These are phyloP conservation scores for Trifolium dubium DNA, from an alignment of 306 rosid species.

Conservation along the genomic window DNA sequence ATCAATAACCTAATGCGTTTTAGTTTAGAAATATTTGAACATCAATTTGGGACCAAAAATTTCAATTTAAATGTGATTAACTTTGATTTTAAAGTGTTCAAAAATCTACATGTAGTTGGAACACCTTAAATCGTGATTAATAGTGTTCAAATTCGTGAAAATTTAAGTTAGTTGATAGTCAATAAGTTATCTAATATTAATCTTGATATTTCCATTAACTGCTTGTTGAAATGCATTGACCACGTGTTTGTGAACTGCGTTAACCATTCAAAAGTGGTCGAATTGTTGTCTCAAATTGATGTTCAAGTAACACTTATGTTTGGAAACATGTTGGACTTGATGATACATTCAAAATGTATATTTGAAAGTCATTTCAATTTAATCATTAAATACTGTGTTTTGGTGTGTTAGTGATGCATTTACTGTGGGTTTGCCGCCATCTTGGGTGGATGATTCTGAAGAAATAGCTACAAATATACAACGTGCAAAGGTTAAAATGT, in stretches of 20 bases:
- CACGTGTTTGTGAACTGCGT: not conserved
- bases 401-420: slow-evolving; percentile 65
- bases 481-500: slow-evolving; percentile 59
- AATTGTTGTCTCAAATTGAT: not conserved
- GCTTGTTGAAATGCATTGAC: not conserved
- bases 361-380: slow-evolving; percentile 19
- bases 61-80: too few species aligned
- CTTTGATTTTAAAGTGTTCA: not conserved
- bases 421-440: slow-evolving; percentile 77
- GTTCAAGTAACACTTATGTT: not conserved
- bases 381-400: slow-evolving; percentile 28
- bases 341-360: slow-evolving; percentile 22
- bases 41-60: too few species aligned
- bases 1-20: not conserved
- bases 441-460: slow-evolving; percentile 88
- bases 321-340: not conserved
- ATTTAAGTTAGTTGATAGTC: not conserved
- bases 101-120: not conserved
- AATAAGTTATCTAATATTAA: not conserved
- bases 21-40: too few species aligned
- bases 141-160: not conserved
- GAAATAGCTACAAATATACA: slow-evolving; percentile 67
- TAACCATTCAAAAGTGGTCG: not conserved
- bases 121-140: not conserved
- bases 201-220: not conserved